Percentiles rank a stretch among this genome's conserved stretches.
Evolutionary conservation across 345 rosid species (phyloP).

Genomic region (Citrus mangshanensis): DNA sequence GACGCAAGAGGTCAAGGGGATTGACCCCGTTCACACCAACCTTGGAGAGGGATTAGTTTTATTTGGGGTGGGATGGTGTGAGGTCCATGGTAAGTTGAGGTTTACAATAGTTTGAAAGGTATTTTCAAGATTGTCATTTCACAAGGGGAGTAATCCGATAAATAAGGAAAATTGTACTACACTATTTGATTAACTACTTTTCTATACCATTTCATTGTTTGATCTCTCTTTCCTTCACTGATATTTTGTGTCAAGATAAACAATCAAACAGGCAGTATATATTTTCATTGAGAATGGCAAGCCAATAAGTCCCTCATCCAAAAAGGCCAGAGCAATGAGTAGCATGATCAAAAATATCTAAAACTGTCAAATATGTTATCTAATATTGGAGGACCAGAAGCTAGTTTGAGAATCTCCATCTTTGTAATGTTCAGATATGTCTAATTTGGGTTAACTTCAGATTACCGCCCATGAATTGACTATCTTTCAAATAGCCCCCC

Average conservation of each 20-base stretch:
- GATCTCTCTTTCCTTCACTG: not conserved
- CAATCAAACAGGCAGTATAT: not conserved
- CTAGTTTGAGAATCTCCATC: not conserved
- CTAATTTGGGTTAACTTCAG: no score
- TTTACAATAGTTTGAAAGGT: no score
- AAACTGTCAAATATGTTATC: not conserved
- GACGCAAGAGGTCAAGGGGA: not conserved
- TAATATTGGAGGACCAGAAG: not conserved
- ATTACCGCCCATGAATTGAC: no score
- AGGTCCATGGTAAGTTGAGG: no score
- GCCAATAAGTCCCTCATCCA: not conserved
- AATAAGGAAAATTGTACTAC: not conserved
- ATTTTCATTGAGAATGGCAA: not conserved
- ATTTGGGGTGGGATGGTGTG: no score
- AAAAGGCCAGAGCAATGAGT: not conserved
- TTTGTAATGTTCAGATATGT: not conserved
- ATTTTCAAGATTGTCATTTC: no score
- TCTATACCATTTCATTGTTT: not conserved
- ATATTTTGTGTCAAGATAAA: not conserved
- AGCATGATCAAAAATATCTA: not conserved
- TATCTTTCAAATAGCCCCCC: no score
- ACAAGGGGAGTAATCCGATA: no score
- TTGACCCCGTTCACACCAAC: no score
- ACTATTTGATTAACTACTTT: not conserved
- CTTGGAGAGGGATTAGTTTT: no score